These are phyloP conservation scores for Metarhizium brunneum DNA, from an alignment of 2,329 filamentous ascomycete genomes.

Conservation along the genomic window DNA sequence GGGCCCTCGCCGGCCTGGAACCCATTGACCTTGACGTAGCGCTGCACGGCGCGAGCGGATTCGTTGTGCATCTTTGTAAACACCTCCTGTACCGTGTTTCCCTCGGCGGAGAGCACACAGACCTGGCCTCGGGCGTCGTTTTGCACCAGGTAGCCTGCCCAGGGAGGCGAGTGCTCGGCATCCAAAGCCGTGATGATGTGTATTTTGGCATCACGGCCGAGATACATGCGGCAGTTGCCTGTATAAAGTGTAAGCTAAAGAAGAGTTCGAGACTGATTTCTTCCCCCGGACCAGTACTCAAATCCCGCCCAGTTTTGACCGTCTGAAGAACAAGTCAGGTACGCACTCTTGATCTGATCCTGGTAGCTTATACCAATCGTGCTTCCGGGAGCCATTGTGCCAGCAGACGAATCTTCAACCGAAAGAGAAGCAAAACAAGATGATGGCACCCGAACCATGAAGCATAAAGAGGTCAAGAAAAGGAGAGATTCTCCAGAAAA, in stretches of 20 bases:
- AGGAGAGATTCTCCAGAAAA: not conserved
- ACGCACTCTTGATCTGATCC: not conserved
- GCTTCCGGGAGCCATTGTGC: not conserved
- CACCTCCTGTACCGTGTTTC: conserved; percentile 16
- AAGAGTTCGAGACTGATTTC: too few species aligned
- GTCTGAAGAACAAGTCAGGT: too few species aligned
- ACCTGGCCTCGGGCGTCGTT: conserved; percentile 15
- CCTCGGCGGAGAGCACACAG: conserved; percentile 14
- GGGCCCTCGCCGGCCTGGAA: conserved; percentile 15
- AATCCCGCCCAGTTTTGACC: too few species aligned
- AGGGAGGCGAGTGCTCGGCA: conserved; percentile 8
- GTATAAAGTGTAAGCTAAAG: not conserved
- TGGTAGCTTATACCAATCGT: not conserved
- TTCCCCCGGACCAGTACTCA: too few species aligned
- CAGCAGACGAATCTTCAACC: not conserved
- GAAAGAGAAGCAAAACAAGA: not conserved
- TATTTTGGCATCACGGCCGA: conserved; percentile 14
- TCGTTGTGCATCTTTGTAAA: conserved; percentile 27
- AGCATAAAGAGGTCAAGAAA: not conserved
- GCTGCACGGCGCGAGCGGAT: conserved; percentile 27
- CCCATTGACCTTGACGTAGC: conserved; percentile 21
- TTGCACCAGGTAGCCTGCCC: conserved; percentile 17
- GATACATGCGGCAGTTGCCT: conserved; percentile 19
- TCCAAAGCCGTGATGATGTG: conserved; percentile 16
- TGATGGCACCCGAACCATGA: not conserved